phyloP scores from a whole-genome alignment of 768 basidiomycete genomes.

The Russula brevipes region DNA sequence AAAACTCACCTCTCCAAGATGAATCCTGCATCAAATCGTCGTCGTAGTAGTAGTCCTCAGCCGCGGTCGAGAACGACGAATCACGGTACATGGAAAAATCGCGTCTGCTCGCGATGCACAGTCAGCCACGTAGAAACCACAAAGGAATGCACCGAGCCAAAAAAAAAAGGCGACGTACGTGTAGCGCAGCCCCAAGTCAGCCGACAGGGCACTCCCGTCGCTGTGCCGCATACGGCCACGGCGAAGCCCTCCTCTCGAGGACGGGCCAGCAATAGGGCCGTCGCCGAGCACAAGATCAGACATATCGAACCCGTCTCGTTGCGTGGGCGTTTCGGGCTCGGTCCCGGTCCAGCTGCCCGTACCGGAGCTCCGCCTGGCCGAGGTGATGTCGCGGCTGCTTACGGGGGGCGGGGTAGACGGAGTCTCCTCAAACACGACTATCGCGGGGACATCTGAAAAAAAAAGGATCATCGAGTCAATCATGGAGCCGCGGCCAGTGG shows the following conservation, averaged over 20 bases:
- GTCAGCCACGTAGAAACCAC: neutral
- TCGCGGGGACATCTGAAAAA: constrained; percentile 57
- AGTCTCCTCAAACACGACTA: constrained; percentile 53
- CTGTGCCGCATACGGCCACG: constrained; percentile 48
- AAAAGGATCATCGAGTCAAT: neutral
- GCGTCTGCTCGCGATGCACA: constrained; percentile 24
- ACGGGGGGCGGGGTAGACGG: constrained; percentile 45
- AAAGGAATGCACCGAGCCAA: too few relatives aligned
- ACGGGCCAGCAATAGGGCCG: constrained; percentile 14
- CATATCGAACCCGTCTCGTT: constrained; percentile 32
- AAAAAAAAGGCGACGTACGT: constrained; percentile 38
- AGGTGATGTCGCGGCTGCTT: constrained; percentile 52
- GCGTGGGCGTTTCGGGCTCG: constrained; percentile 36
- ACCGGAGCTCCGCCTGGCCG: constrained; percentile 27
- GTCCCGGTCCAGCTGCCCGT: constrained; percentile 22
- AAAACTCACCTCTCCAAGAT: constrained; percentile 61
- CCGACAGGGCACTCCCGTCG: constrained; percentile 53
- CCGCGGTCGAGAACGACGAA: constrained; percentile 24
- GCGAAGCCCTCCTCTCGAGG: constrained; percentile 45
- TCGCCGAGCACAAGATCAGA: constrained; percentile 36
- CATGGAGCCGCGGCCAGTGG: neutral
- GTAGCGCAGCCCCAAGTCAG: constrained; percentile 44
- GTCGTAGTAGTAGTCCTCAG: constrained; percentile 36
- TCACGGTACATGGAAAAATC: constrained; percentile 30
- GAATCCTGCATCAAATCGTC: constrained; percentile 59